Percentiles rank a stretch among this genome's conserved stretches.
Conservation (phyloP, 192 early-diverging fungal genomes). For the Backusella macrospora region DNA sequence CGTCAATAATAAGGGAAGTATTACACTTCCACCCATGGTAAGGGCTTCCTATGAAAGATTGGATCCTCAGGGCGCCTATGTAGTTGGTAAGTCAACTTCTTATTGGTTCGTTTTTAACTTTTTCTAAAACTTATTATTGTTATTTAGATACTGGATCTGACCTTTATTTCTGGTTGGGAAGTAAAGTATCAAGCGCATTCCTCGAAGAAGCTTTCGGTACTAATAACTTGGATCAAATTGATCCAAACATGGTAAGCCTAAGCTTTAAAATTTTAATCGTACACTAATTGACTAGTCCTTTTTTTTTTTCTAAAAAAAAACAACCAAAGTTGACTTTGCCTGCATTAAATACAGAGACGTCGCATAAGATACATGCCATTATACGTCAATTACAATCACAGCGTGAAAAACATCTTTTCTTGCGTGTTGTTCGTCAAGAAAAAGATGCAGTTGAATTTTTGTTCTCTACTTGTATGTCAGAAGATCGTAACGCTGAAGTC, state of each 20-base stretch:
- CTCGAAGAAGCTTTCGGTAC: conserved; percentile 83
- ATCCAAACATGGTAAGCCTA: conserved; percentile 64
- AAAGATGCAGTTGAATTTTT: conserved; percentile 82
- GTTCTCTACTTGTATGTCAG: conserved; percentile 78
- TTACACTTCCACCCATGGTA: conserved; percentile 66
- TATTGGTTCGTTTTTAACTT: neutral
- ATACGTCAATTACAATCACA: conserved; percentile 63
- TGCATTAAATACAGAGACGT: conserved; percentile 63
- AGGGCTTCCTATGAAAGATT: conserved; percentile 81
- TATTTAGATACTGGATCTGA: conserved; percentile 73
- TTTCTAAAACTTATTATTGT: neutral
- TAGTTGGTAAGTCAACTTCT: conserved; percentile 60
- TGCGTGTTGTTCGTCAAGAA: conserved; percentile 89
- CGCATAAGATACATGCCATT: conserved; percentile 66
- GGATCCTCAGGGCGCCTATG: conserved; percentile 75
- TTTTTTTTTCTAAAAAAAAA: neutral
- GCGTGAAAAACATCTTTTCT: conserved; percentile 64
- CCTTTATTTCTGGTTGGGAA: conserved; percentile 87
- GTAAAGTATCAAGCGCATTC: conserved; percentile 59
- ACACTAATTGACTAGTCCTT: neutral
- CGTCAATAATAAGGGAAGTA: conserved; percentile 46
- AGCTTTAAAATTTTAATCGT: neutral
- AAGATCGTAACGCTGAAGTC: conserved; percentile 90
- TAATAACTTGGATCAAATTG: conserved; percentile 68
- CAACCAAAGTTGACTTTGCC: conserved; percentile 62